Conservation (phyloP, 1,284 basidiomycete genomes). For the Moesziomyces parantarcticus region DNA sequence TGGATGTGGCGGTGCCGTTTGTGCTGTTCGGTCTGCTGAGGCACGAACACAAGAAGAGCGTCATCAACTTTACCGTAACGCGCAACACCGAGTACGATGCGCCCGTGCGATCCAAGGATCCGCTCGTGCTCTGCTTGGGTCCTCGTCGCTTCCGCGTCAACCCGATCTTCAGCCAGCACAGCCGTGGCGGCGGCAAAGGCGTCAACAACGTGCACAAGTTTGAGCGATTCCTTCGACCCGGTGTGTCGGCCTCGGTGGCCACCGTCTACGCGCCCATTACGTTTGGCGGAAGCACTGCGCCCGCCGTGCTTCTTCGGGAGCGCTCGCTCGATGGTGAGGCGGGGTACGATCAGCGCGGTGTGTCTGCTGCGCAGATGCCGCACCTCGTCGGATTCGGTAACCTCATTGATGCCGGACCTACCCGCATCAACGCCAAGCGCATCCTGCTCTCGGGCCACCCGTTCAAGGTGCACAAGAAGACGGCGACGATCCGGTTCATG, state of each 20-base stretch:
- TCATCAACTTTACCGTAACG: conserved; percentile 91
- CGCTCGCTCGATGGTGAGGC: conserved; percentile 47
- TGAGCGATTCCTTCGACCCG: conserved; percentile 87
- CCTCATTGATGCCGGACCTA: conserved; percentile 83
- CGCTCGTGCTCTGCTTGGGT: conserved; percentile 87
- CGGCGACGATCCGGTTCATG: conserved; percentile 97
- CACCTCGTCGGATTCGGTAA: conserved; percentile 89
- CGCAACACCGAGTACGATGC: conserved; percentile 93
- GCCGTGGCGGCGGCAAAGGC: conserved; percentile 79
- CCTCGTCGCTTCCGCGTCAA: conserved; percentile 84
- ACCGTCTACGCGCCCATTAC: conserved; percentile 86
- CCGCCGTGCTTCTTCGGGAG: conserved; percentile 57
- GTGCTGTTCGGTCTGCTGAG: conserved; percentile 85
- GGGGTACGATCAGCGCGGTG: conserved; percentile 63
- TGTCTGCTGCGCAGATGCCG: conserved; percentile 63
- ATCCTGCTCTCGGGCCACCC: conserved; percentile 94
- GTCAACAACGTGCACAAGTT: conserved; percentile 98
- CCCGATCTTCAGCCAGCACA: conserved; percentile 92
- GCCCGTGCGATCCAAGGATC: conserved; percentile 92
- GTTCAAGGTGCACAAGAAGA: conserved; percentile 97
- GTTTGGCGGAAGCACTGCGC: conserved; percentile 75
- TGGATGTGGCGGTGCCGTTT: conserved; percentile 72
- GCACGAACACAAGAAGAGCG: conserved; percentile 96
- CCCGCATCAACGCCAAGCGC: conserved; percentile 89
- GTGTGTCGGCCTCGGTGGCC: conserved; percentile 75